These are phyloP conservation scores for Scenedesmus sp. DNA, from an alignment of 163 green algal species.

Conservation along the genomic window DNA sequence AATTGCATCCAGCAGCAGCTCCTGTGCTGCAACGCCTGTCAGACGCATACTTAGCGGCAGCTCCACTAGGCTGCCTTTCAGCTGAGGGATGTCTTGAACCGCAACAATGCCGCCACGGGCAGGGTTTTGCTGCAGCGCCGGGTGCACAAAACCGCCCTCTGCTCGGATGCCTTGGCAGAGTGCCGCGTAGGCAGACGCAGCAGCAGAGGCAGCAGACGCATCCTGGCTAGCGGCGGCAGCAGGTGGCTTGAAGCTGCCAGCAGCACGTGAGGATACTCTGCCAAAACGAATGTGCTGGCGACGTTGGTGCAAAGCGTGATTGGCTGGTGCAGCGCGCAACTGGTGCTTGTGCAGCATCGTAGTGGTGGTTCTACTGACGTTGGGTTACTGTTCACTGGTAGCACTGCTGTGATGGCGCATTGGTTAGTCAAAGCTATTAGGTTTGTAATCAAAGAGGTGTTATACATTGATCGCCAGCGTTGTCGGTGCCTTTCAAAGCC, in stretches of 20 bases:
- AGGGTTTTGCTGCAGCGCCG: background rate
- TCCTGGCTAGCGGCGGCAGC: background rate
- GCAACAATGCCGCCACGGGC: constrained; percentile 16
- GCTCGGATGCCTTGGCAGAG: constrained; percentile 9
- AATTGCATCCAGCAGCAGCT: constrained; percentile 25
- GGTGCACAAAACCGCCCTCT: constrained; percentile 35
- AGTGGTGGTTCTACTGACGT: background rate
- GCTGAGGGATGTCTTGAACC: background rate
- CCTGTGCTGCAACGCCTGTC: constrained; percentile 25
- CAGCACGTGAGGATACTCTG: background rate
- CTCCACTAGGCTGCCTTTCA: constrained; percentile 18
- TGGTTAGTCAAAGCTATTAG: background rate
- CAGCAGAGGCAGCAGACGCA: background rate
- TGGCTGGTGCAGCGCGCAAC: background rate
- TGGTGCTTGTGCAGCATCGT: background rate
- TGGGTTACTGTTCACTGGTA: background rate
- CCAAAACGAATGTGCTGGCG: background rate
- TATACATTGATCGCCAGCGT: background rate
- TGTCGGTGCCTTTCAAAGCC: background rate
- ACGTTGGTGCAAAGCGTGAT: background rate
- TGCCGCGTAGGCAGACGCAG: background rate
- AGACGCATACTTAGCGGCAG: constrained; percentile 12
- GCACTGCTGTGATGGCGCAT: background rate
- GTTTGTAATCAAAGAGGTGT: too few relatives aligned
- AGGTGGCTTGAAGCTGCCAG: background rate